A percentile compares a stretch with the other conserved stretches of the same genome.
Conservation (phyloP, 2,329 filamentous ascomycete species). For the Trematosphaeria pertusa region DNA sequence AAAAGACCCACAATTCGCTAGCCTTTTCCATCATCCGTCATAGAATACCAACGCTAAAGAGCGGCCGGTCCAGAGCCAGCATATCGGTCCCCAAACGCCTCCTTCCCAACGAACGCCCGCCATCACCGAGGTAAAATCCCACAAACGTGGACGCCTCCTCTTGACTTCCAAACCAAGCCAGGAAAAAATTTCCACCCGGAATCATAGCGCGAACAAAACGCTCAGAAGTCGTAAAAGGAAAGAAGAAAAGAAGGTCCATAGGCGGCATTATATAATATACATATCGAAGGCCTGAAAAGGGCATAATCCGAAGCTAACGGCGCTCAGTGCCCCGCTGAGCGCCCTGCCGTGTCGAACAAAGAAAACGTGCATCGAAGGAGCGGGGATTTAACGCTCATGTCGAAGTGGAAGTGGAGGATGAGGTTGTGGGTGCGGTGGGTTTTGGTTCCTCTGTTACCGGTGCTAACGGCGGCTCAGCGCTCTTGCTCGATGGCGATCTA, state of each 20-base stretch:
- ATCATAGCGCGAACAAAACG: slow-evolving; percentile 17
- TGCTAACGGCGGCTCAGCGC: slow-evolving; percentile 31
- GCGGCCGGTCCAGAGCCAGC: too few relatives aligned
- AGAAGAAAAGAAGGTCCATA: slow-evolving; percentile 16
- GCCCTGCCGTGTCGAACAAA: slow-evolving; percentile 20
- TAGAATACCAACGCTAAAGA: too few relatives aligned
- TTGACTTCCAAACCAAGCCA: too few relatives aligned
- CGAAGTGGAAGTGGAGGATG: slow-evolving; percentile 18
- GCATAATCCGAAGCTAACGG: slow-evolving; percentile 21
- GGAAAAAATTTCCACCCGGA: too few relatives aligned
- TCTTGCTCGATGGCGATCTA: slow-evolving; percentile 36
- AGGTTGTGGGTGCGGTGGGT: slow-evolving; percentile 17
- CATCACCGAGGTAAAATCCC: too few relatives aligned
- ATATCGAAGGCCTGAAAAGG: slow-evolving; percentile 17
- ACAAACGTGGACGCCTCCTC: too few relatives aligned
- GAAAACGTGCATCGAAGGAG: slow-evolving; percentile 22
- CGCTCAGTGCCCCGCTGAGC: slow-evolving; percentile 25
- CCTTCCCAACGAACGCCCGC: too few relatives aligned
- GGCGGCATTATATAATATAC: slow-evolving; percentile 45
- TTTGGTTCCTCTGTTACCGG: slow-evolving; percentile 37
- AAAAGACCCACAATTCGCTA: too few relatives aligned
- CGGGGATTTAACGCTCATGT: slow-evolving; percentile 33
- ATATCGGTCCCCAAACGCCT: too few relatives aligned
- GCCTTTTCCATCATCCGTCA: too few relatives aligned
- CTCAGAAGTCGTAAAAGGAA: slow-evolving; percentile 15